phyloP scores from a whole-genome alignment of 106 monocot species.

The Xerophyta viscosa region DNA sequence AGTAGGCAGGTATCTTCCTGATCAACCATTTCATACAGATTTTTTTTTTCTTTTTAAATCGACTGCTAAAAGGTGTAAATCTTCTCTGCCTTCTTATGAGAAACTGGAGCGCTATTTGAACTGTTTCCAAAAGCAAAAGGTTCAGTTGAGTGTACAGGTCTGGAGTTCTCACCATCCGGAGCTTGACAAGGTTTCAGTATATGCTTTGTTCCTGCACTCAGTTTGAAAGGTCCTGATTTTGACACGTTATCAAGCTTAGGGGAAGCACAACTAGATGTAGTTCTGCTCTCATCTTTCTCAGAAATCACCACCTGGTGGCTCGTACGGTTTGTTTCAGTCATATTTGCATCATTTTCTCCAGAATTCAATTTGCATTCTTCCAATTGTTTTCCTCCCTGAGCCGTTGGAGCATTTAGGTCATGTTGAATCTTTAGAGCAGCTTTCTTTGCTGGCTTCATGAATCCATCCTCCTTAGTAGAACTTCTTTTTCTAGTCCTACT shows the following conservation, averaged over 20 bases:
- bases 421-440: conserved; percentile 11
- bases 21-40: neutral
- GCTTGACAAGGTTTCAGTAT: conserved; percentile 34
- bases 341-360: conserved; percentile 1
- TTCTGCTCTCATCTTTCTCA: conserved; percentile 7
- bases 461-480: conserved; percentile 8
- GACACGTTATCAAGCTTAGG: conserved; percentile 4
- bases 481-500: conserved; percentile 23
- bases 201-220: conserved; percentile 47
- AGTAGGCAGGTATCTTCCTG: too few relatives aligned
- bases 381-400: neutral
- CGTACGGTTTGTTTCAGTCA: conserved; percentile 3
- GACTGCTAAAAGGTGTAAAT: conserved; percentile 42
- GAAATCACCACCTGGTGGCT: neutral
- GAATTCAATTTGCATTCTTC: neutral
- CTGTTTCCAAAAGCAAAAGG: conserved; percentile 23
- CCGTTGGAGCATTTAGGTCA: conserved; percentile 10
- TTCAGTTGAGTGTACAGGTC: conserved; percentile 29
- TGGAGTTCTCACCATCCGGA: conserved; percentile 19
- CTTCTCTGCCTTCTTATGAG: conserved; percentile 35
- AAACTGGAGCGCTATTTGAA: conserved; percentile 12
- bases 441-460: conserved; percentile 27
- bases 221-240: conserved; percentile 31
- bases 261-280: conserved; percentile 2
- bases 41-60: neutral